A percentile compares a stretch with the other conserved stretches of the same genome.
phyloP scores from a whole-genome alignment of 768 basidiomycete genomes.

The Candolleomyces eurysporus region DNA sequence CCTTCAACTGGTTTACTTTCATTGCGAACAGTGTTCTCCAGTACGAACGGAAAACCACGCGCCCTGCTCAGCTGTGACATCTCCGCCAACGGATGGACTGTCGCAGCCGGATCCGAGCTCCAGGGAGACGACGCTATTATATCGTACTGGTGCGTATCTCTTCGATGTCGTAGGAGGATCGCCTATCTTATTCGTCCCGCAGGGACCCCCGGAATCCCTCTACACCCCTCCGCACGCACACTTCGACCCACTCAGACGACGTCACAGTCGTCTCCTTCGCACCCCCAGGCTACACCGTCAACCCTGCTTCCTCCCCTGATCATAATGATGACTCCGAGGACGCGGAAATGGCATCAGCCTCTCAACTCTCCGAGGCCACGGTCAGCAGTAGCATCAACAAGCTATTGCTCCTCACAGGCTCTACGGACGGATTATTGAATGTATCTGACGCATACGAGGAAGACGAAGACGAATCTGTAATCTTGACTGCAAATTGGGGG shows the following conservation, averaged over 20 bases:
- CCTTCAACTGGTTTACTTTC: not conserved
- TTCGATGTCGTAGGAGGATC: not conserved
- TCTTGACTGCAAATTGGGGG: conserved; percentile 84
- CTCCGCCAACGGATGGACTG: conserved; percentile 63
- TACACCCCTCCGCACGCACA: conserved; percentile 69
- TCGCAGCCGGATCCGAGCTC: conserved; percentile 83
- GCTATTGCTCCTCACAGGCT: conserved; percentile 66
- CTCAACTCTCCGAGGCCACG: not conserved
- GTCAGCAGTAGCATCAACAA: not conserved
- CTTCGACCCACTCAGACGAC: conserved; percentile 91
- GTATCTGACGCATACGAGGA: conserved; percentile 67
- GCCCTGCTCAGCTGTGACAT: conserved; percentile 68
- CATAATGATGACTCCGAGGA: not conserved
- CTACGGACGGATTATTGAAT: conserved; percentile 81
- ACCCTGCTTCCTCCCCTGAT: not conserved
- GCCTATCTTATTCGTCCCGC: not conserved
- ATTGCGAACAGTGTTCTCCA: not conserved
- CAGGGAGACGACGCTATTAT: conserved; percentile 80
- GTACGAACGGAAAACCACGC: conserved; percentile 19
- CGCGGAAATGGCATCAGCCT: not conserved
- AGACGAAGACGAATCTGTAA: conserved; percentile 85
- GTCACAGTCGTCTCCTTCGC: conserved; percentile 72
- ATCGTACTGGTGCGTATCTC: conserved; percentile 68
- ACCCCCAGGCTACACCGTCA: conserved; percentile 9
- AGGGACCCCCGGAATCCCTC: conserved; percentile 87